Evolutionary conservation across 1,284 basidiomycete genomes (phyloP).

Genomic region (Pseudozyma sp.): DNA sequence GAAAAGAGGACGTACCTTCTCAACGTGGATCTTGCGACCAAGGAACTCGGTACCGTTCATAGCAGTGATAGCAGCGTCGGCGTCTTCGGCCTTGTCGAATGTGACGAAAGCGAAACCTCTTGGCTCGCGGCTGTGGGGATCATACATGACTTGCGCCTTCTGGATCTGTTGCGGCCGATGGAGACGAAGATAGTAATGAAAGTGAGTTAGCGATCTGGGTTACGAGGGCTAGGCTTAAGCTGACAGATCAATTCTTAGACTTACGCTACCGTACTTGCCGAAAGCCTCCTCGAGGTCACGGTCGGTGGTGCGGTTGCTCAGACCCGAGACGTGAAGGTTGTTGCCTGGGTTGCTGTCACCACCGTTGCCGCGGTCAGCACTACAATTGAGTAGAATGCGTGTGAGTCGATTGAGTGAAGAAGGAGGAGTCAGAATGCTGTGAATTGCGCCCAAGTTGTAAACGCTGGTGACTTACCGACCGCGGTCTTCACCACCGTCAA

Average conservation of each 20-base stretch:
- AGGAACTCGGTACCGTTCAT: slow-evolving; percentile 84
- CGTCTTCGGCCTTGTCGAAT: slow-evolving; percentile 87
- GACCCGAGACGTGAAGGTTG: slow-evolving; percentile 93
- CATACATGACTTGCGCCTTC: slow-evolving; percentile 92
- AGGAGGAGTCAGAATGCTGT: neutral
- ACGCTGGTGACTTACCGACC: slow-evolving; percentile 41
- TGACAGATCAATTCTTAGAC: slow-evolving; percentile 63
- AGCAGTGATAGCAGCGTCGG: slow-evolving; percentile 85
- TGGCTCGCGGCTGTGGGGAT: slow-evolving; percentile 94
- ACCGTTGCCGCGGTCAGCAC: slow-evolving; percentile 69
- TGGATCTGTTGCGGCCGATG: slow-evolving; percentile 68
- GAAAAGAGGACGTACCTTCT: slow-evolving; percentile 73
- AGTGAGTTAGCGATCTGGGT: slow-evolving; percentile 5
- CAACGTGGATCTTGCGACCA: slow-evolving; percentile 86
- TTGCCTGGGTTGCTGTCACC: slow-evolving; percentile 83
- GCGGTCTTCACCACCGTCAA: slow-evolving; percentile 37
- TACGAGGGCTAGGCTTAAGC: neutral
- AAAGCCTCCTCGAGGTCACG: slow-evolving; percentile 89
- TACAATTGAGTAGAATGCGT: neutral
- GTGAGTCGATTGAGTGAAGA: neutral
- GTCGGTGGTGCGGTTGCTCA: slow-evolving; percentile 83
- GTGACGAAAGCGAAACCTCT: slow-evolving; percentile 98
- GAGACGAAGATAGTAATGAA: neutral
- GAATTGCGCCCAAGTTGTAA: neutral
- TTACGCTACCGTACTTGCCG: slow-evolving; percentile 86